Evolutionary conservation across 306 rosid genomes (phyloP), one percentile per base, ranked within the genome.

Genomic region (Ormosia semicastrata): DNA sequence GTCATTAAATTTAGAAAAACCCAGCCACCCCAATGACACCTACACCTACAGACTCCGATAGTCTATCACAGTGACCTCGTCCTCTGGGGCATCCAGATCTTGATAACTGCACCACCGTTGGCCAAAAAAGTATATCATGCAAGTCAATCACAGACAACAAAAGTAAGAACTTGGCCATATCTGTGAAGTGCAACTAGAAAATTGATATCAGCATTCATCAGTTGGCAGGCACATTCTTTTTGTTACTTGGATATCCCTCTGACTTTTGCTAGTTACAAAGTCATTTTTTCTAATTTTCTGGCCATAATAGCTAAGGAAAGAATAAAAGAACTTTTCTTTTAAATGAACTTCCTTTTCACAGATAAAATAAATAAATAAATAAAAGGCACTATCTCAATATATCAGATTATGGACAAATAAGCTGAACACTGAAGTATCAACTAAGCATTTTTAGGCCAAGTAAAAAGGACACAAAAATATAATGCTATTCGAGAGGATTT

Each of bases 41-140:
- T 92, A 49, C 41, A 77, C 40, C 75, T 92, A 95, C 89, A 95
- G 92, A 88, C 99, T 95, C 86, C 99, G 85, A 83, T 95, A 95
- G 80, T 95, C 99, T 83, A 95, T 95, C 89, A 95, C 99, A 2
- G 99, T 93, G 76, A 95, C 98, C 85, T 95, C 99, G 59, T 95
- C 99, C 36, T 95, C 99, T 0, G 97, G 99, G 10, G 96, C 99
- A 82, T 95, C 99, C 80, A 95, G 86, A 81, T 95, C 99, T 90
- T 93, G 98, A 84, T 95, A 95, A 82, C 99, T 95, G 95, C 87
- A 73, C 74, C 81, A 82, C 80, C 83, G 66, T 34, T 66, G 6
- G 64, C 75, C 63, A 77, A 74, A 77, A 6, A 53, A 40, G 53
- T 14, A 54, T 0, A 53, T 11, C 30, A 71, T 46, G 68, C 72